Evolutionary conservation across 768 basidiomycete species (phyloP), one percentile per base, ranked within the genome.

Genomic region (Boletus sensibilis): DNA sequence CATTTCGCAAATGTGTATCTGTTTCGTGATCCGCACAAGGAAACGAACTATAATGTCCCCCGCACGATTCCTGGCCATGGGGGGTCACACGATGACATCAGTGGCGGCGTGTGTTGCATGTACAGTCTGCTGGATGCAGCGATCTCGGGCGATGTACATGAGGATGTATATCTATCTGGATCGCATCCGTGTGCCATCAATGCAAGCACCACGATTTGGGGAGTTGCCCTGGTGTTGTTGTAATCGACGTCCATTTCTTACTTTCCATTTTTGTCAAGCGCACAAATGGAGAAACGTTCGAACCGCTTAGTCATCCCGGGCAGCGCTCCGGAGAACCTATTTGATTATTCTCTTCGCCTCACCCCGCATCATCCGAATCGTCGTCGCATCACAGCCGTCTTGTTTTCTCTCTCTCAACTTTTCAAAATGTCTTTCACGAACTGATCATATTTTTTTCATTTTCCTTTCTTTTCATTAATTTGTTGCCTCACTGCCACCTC

Each of bases 301-400:
- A 41, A 31, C 12, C 9, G 66, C 66, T 67, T 68, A 67, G 65
- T 67, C 65, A 67, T 57, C 43, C 37, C 40, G 61, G 52, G n/a
- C 31, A 43, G 53, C 44, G 48, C 52, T 52, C 53, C 63, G 60
- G 42, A 25, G 54, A 27, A 31, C 25, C 7, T 11, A 23, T 29
- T 39, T 31, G 41, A 49, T 57, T 52, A 40, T 63, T 56, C 39
- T 52, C 34, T 52, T 63, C 29, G 47, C 55, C 45, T 54, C 56
- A n/a, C 14, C 38, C 56, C 52, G 44, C 61, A 54, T 55, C 64
- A 38, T 29, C 54, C 50, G 34, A n/a, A 53, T 63, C 55, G 20
- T 57, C 53, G n/a, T 61, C 47, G 29, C 51, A 64, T 57, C 49
- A 41, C 34, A 39, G 13, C 40, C 40, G 20, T 33, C 16, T 29